Base-by-base conservation (phyloP, 2,329 filamentous ascomycete genomes). In the Fusarium cyanostomum region DNA sequence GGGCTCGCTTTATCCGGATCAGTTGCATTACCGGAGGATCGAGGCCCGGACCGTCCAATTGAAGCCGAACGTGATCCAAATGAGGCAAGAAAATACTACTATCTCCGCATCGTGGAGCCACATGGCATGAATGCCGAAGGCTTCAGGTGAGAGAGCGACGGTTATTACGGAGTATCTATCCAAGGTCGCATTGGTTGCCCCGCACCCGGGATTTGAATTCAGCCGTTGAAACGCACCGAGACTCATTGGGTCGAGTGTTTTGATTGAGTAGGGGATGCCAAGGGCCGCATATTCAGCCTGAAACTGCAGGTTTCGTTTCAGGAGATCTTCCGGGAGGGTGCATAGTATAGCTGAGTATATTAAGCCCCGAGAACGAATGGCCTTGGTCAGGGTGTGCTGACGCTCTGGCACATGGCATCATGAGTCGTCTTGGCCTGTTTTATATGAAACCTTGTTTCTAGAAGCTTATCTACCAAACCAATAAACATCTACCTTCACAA, bases 21-120 rank as follows among this genome's bases (percentile, higher is more conserved):
- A 30, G 35, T 18, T 59, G 50, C 62, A 66, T 35, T 45, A 41
- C 42, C 63, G 63, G 63, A 66, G 54, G 50, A 44, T 60, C 62
- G 46, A 15, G 41, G 50, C 46, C 63, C 63, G 63, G 24, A 37
- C 8, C 37, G 43, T 56, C 51, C 42, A 21, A 38, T 62, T 51
- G 38, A 6, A 49, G 62, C 16, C n/a, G 55, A 28, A 45, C 33
- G n/a, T 28, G 11, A 45, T n/a, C 48, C 41, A 26, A 30, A 52
- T 44, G 8, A 13, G 31, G 43, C 11, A 48, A 45, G 3, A 44
- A n/a, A 24, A 31, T 30, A 39, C 34, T 16, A 46, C 35, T 16
- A 41, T 11, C 51, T 52, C 59, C 27, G 34, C 24, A 30, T 9
- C 31, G 52, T 38, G 9, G 42, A 43, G 43, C 61, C 61, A 62